Evolutionary conservation across 441 rosid species (phyloP), one percentile per base, ranked within the genome.

Genomic region (Cnidoscolus chayamansa): DNA sequence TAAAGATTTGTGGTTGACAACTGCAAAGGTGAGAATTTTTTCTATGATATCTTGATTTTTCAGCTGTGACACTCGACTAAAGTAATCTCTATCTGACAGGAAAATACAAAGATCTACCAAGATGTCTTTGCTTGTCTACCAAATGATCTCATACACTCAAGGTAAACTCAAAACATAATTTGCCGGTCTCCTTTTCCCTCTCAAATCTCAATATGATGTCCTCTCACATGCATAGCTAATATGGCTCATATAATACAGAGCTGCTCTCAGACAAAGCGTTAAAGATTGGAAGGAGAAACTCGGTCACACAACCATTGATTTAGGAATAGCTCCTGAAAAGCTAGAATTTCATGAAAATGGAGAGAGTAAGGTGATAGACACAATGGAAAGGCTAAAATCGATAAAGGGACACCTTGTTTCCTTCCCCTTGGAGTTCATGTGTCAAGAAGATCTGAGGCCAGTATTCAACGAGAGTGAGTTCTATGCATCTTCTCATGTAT

Each of bases 401-500:
- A 72, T 93, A 32, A 84, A 81, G 63, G 99, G 98, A 68, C 93
- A 87, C 77, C 93, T 96, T 43, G 98, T 96, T 77, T 88, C 92
- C 35, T 91, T 89, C 78, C 98, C 99, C 2, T 75, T 96, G 82
- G 94, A 93, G 65, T 96, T 96, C 81, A 90, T 91, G 96, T 77
- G 89, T 79, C 76, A 81, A 72, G 99, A 96, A 87, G 98, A 96
- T 83, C 79, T 96, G 60, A 88, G 99, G 85, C 99, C 99, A 0
- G 86, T 93, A 30, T 93, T 93, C 80, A 96, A 87, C 56, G 97
- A 96, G 86, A 88, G 98, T 63, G 98, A 96, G 76, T 96, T 84
- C 76, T 96, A 96, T 77, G 97, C 99, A 30, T 86, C 95, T 69
- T 88, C 97, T 68, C 99, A 90, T 73, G 99, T 96, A 77, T 96